phyloP scores from a whole-genome alignment of 2,329 filamentous ascomycete genomes.

The Blastomyces parvus region DNA sequence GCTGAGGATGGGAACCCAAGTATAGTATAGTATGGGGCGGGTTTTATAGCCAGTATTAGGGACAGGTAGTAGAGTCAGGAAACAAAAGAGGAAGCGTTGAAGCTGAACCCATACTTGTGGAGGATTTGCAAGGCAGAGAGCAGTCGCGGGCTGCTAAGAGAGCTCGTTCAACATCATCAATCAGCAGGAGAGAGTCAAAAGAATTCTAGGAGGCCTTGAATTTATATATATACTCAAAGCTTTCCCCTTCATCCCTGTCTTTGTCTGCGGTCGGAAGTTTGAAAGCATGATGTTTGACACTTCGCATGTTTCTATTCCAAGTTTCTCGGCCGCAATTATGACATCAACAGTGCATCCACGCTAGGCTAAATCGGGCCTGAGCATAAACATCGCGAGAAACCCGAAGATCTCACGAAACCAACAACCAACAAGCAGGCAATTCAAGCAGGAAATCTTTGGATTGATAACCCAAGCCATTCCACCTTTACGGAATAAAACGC shows the following conservation, averaged over 20 bases:
- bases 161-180: not conserved
- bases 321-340: not conserved
- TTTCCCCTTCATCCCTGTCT: not conserved
- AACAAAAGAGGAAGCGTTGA: not conserved
- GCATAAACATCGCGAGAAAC: not conserved
- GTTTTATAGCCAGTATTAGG: conserved; percentile 1
- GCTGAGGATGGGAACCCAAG: not conserved
- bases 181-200: not conserved
- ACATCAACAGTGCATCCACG: not conserved
- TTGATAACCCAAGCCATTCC: not conserved
- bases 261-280: too few species aligned
- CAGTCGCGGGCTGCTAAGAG: conserved; percentile 5
- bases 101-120: not conserved
- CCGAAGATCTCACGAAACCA: not conserved
- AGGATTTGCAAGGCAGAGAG: not conserved
- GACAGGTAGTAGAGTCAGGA: not conserved
- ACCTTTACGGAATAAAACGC: not conserved
- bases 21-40: not conserved
- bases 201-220: not conserved
- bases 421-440: not conserved
- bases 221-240: not conserved
- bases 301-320: not conserved
- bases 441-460: not conserved
- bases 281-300: not conserved
- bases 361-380: conserved; percentile 2